These are phyloP conservation scores for Hyaloscypha variabilis DNA, from an alignment of 495 filamentous ascomycete genomes.

Conservation along the genomic window DNA sequence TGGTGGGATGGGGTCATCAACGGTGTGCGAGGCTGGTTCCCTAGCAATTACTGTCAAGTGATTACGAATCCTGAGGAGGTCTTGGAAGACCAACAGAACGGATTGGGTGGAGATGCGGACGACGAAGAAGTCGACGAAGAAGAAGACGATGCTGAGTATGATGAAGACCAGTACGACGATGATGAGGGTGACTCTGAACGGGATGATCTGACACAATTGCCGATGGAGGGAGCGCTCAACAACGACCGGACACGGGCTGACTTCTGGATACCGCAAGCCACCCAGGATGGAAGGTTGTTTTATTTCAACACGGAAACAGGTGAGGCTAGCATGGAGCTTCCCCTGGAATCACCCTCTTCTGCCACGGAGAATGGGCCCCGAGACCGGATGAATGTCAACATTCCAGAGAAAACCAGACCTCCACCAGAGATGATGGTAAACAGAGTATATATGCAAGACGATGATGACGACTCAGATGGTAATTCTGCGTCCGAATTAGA, in stretches of 20 bases:
- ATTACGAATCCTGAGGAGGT: conserved; percentile 74
- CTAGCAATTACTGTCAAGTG: conserved; percentile 95
- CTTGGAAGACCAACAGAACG: conserved; percentile 46
- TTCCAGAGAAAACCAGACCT: conserved; percentile 87
- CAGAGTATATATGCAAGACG: conserved; percentile 78
- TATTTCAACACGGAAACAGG: conserved; percentile 98
- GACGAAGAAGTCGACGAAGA: conserved; percentile 50
- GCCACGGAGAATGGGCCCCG: conserved; percentile 81
- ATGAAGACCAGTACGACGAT: conserved; percentile 72
- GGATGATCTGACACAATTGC: conserved; percentile 59
- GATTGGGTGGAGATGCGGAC: background rate
- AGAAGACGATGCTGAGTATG: conserved; percentile 65
- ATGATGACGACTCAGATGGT: conserved; percentile 77
- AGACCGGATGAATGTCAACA: conserved; percentile 83
- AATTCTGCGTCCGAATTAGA: conserved; percentile 88
- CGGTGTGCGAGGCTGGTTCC: conserved; percentile 94
- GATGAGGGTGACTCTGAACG: conserved; percentile 67
- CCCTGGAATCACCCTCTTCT: conserved; percentile 85
- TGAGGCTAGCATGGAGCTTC: conserved; percentile 89
- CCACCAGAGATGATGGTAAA: conserved; percentile 87
- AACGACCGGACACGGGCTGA: conserved; percentile 84
- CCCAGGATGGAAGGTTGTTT: conserved; percentile 89
- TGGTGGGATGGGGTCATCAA: conserved; percentile 99
- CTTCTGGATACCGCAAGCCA: conserved; percentile 98
- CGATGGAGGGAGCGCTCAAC: conserved; percentile 67